Evolutionary conservation across 116 monocot species (phyloP).

Genomic region (Dioscorea cayenensis): DNA sequence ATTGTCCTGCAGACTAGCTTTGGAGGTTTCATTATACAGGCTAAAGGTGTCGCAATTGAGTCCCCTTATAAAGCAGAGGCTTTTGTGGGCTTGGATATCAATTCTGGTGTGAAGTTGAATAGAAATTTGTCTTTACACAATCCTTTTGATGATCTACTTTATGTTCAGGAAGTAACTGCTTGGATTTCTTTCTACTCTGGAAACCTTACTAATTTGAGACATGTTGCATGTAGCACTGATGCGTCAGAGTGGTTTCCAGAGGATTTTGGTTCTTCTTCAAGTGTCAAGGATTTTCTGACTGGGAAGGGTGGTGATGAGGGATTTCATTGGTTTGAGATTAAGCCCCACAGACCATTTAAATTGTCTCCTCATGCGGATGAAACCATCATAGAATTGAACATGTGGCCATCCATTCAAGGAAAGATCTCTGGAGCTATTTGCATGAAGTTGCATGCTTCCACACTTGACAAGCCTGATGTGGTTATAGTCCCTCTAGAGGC

Average conservation of each 20-base stretch:
- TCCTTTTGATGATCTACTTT: conserved; percentile 41
- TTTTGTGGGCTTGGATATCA: conserved; percentile 35
- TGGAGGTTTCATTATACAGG: conserved; percentile 69
- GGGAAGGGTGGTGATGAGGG: conserved; percentile 9
- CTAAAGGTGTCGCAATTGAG: conserved; percentile 43
- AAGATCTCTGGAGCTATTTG: conserved; percentile 58
- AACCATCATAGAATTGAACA: conserved; percentile 39
- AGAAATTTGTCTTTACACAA: conserved; percentile 56
- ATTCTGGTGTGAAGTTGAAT: conserved; percentile 17
- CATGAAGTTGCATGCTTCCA: conserved; percentile 42
- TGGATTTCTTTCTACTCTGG: conserved; percentile 34
- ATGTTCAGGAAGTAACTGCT: conserved; percentile 54
- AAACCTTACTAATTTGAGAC: conserved; percentile 19
- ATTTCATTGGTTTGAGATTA: conserved; percentile 29
- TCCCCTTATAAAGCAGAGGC: conserved; percentile 52
- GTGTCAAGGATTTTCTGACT: conserved; percentile 19
- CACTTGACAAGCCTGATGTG: conserved; percentile 16
- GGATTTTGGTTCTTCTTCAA: conserved; percentile 6
- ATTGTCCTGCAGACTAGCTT: conserved; percentile 72
- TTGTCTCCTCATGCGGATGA: conserved; percentile 28
- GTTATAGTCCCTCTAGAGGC: conserved; percentile 56
- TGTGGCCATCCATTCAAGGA: conserved; percentile 37
- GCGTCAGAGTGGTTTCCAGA: conserved; percentile 5
- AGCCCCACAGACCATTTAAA: conserved; percentile 46
- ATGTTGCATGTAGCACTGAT: conserved; percentile 37